These are phyloP conservation scores for Aspergillus chevalieri DNA, from an alignment of 2,329 filamentous ascomycete genomes.

Conservation along the genomic window DNA sequence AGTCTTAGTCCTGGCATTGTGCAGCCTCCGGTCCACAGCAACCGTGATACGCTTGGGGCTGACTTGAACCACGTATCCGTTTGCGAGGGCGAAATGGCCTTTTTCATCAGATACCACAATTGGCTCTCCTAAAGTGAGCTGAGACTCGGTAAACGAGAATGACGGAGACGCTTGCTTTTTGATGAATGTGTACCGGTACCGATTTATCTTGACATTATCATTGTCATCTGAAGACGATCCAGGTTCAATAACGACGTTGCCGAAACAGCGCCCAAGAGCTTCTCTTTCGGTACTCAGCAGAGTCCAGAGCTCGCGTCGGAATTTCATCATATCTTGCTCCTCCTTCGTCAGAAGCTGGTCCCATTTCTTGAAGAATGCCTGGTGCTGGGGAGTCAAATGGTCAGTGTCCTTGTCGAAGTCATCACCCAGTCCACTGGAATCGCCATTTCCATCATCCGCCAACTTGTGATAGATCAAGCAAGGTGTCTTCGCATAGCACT, in stretches of 20 bases:
- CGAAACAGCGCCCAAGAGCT: constrained; percentile 81
- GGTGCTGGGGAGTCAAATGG: constrained; percentile 68
- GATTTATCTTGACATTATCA: constrained; percentile 76
- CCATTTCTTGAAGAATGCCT: constrained; percentile 89
- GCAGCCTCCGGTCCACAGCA: constrained; percentile 81
- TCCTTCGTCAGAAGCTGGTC: constrained; percentile 89
- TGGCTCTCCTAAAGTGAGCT: constrained; percentile 79
- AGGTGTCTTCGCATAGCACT: constrained; percentile 82
- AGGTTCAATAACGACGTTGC: constrained; percentile 75
- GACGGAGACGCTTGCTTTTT: constrained; percentile 57
- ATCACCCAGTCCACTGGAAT: constrained; percentile 71
- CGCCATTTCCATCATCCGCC: constrained; percentile 73
- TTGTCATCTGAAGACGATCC: constrained; percentile 65
- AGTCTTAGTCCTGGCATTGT: constrained; percentile 73
- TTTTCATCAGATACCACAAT: constrained; percentile 94
- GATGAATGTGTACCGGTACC: constrained; percentile 77
- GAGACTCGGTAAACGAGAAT: constrained; percentile 87
- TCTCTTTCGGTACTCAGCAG: constrained; percentile 88
- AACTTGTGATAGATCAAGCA: constrained; percentile 95
- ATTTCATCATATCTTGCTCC: constrained; percentile 81
- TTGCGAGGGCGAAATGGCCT: constrained; percentile 89
- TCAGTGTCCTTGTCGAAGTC: constrained; percentile 76
- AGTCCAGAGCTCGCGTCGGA: constrained; percentile 88
- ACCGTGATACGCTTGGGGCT: constrained; percentile 72
- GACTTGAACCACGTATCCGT: constrained; percentile 80